phyloP scores from a whole-genome alignment of 2,329 filamentous ascomycete genomes.

The Aspergillus carbonarius region DNA sequence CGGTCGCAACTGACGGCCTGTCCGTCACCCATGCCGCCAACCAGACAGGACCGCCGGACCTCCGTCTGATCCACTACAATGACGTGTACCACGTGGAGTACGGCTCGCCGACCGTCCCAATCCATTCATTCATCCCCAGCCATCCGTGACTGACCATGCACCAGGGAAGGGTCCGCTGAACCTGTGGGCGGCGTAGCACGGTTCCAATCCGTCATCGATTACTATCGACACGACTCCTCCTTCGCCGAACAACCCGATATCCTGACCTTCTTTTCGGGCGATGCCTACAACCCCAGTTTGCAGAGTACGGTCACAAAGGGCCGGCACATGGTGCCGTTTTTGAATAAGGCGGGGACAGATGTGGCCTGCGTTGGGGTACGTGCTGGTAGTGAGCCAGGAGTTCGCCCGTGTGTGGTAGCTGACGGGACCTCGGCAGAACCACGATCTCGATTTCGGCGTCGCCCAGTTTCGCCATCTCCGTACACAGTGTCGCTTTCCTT shows the following conservation, averaged over 20 bases:
- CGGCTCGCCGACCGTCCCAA: constrained; percentile 9
- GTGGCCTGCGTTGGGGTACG: constrained; percentile 79
- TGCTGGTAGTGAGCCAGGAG: not conserved
- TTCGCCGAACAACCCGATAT: constrained; percentile 65
- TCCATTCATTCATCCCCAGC: not conserved
- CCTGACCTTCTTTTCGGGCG: constrained; percentile 83
- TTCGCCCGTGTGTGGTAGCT: constrained; percentile 5
- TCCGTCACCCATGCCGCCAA: constrained; percentile 46
- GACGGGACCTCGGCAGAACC: constrained; percentile 59
- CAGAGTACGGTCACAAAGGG: constrained; percentile 90
- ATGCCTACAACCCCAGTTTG: constrained; percentile 87
- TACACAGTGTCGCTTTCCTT: constrained; percentile 77
- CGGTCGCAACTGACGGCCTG: constrained; percentile 32
- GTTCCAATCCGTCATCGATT: constrained; percentile 73
- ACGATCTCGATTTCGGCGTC: constrained; percentile 90
- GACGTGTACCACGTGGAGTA: constrained; percentile 88
- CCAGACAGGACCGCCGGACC: constrained; percentile 58
- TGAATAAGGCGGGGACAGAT: constrained; percentile 75
- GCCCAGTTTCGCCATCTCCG: constrained; percentile 73
- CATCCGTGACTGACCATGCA: not conserved
- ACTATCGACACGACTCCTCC: constrained; percentile 65
- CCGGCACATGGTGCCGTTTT: constrained; percentile 81
- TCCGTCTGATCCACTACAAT: constrained; percentile 87
- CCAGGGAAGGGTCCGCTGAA: constrained; percentile 64
- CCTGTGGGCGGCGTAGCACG: constrained; percentile 78